A percentile compares a stretch with the other conserved stretches of the same genome.
These are phyloP conservation scores for Skeletonema marinoi DNA, from an alignment of 108 stramenopile species.

Conservation along the genomic window DNA sequence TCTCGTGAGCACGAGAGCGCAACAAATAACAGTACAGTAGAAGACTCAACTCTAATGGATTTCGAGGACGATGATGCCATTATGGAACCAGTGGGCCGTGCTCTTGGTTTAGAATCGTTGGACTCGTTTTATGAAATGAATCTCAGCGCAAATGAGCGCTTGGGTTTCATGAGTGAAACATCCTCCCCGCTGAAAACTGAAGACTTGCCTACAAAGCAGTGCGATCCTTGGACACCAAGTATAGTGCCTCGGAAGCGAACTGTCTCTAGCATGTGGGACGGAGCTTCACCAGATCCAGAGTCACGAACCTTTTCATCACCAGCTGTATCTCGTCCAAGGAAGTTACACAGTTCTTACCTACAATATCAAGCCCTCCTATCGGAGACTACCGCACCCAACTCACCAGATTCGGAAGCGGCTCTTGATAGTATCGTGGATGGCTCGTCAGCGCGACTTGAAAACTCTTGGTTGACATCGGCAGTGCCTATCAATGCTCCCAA, in stretches of 20 bases:
- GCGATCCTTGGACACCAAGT: slow-evolving; percentile 42
- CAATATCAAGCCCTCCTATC: slow-evolving; percentile 21
- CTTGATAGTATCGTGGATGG: slow-evolving; percentile 4
- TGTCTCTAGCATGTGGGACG: slow-evolving; percentile 19
- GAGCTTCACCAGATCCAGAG: slow-evolving; percentile 47
- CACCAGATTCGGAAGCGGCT: neutral
- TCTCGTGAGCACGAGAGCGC: slow-evolving; percentile 41
- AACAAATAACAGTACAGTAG: slow-evolving; percentile 12
- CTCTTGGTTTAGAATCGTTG: slow-evolving; percentile 18
- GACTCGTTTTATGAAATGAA: slow-evolving; percentile 40
- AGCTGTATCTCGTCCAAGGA: slow-evolving; percentile 41
- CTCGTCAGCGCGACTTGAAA: slow-evolving; percentile 12
- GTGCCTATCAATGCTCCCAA: slow-evolving; percentile 51
- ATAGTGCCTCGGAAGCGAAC: slow-evolving; percentile 40
- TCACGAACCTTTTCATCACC: slow-evolving; percentile 39
- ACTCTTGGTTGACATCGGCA: slow-evolving; percentile 45
- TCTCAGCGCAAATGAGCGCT: slow-evolving; percentile 16
- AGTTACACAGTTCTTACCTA: slow-evolving; percentile 32
- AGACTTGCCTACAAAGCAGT: slow-evolving; percentile 25
- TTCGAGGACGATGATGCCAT: slow-evolving; percentile 41
- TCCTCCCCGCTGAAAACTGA: neutral
- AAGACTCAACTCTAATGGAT: slow-evolving; percentile 14
- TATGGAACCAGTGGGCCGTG: neutral
- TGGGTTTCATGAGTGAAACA: slow-evolving; percentile 2
- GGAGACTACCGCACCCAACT: neutral